Evolutionary conservation across 805 yeast genomes (phyloP).

Genomic region (Lipomyces yamadae): DNA sequence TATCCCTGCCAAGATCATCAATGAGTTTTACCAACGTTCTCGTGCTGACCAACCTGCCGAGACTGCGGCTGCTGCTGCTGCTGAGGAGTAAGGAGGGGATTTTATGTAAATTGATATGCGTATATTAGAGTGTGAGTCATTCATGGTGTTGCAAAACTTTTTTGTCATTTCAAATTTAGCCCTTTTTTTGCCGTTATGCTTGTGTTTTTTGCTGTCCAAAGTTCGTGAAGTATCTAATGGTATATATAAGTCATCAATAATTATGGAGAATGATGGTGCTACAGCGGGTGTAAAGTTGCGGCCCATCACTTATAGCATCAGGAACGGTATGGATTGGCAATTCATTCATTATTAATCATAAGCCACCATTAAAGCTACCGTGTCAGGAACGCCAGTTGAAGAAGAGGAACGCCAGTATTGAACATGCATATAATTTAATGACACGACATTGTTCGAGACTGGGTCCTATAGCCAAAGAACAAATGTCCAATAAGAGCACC

Average conservation of each 20-base stretch:
- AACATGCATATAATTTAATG: slow-evolving; percentile 13
- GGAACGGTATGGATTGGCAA: not conserved
- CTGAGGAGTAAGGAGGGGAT: slow-evolving; percentile 22
- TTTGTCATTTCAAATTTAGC: slow-evolving; percentile 5
- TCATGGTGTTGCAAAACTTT: slow-evolving; percentile 25
- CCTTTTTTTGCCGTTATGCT: slow-evolving; percentile 13
- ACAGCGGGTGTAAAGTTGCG: too few species aligned
- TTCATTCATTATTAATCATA: not conserved
- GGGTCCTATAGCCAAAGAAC: not conserved
- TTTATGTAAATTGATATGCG: slow-evolving; percentile 14
- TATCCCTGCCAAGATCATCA: slow-evolving; percentile 95
- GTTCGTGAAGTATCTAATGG: not conserved
- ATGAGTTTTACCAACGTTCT: slow-evolving; percentile 80
- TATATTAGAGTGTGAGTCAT: slow-evolving; percentile 13
- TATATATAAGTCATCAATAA: not conserved
- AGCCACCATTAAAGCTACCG: too few species aligned
- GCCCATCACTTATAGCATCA: too few species aligned
- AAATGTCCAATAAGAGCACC: slow-evolving; percentile 72
- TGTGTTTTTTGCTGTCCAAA: slow-evolving; percentile 10
- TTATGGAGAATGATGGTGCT: too few species aligned
- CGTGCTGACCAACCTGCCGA: slow-evolving; percentile 35
- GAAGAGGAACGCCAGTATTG: not conserved
- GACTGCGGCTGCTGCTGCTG: slow-evolving; percentile 27
- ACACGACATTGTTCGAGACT: slow-evolving; percentile 22
- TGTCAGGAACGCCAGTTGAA: not conserved